Conservation (phyloP, 2,329 filamentous ascomycete species). For the Lithohypha guttulata region DNA sequence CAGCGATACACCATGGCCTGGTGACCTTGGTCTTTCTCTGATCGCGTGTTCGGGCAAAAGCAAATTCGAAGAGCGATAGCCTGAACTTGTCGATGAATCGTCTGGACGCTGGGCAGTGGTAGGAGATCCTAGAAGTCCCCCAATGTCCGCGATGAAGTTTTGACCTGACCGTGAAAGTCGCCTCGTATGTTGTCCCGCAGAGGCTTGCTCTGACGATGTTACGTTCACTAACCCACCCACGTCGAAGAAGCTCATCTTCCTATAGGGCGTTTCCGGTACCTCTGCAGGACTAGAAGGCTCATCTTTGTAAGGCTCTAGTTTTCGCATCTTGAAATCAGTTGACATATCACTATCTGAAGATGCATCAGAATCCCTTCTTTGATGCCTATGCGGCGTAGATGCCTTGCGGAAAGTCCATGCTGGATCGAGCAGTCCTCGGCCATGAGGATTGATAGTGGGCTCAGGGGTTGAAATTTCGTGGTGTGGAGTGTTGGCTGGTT, state of each 20-base stretch:
- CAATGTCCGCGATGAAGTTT: conserved; percentile 21
- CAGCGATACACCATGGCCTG: too few relatives aligned
- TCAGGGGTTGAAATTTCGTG: conserved; percentile 12
- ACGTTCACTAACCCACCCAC: conserved; percentile 62
- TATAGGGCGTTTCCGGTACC: conserved; percentile 12
- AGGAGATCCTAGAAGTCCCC: conserved; percentile 17
- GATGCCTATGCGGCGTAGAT: conserved; percentile 6
- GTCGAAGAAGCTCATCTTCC: conserved; percentile 69
- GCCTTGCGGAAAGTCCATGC: conserved; percentile 17
- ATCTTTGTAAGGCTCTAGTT: conserved; percentile 10
- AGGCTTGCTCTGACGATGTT: conserved; percentile 23
- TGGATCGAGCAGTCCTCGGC: conserved; percentile 12
- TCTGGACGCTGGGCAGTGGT: too few relatives aligned
- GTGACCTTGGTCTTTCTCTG: conserved; percentile 5
- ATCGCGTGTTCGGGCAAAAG: background rate
- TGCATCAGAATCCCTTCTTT: conserved; percentile 7
- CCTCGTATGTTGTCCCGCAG: conserved; percentile 12
- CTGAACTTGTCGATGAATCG: too few relatives aligned
- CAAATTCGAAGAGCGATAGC: too few relatives aligned
- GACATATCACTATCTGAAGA: conserved; percentile 17
- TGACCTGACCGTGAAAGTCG: conserved; percentile 14
- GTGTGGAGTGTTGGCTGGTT: conserved; percentile 22
- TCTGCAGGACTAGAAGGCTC: conserved; percentile 9
- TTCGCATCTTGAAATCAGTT: conserved; percentile 17
- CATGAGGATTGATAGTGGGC: conserved; percentile 22